Evolutionary conservation across 805 yeast genomes (phyloP), one percentile per base, ranked within the genome.

Genomic region (Isabelozyma pseudorhagii): DNA sequence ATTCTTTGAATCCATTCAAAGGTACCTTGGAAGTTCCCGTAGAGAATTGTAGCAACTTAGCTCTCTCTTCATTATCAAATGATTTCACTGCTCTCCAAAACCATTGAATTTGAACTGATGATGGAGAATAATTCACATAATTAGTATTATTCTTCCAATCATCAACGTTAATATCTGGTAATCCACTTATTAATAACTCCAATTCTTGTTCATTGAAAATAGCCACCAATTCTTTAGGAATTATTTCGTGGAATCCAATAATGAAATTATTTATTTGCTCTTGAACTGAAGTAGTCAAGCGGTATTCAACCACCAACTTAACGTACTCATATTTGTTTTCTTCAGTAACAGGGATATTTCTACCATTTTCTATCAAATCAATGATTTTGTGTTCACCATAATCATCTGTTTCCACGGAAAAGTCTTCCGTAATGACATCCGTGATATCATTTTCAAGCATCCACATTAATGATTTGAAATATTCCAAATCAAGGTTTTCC

Each of bases 1-100:
- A 76, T 58, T 87, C 96, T 58, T 87, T 86, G 65, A 94, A 94
- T 1, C 99, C 99, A 60, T 88, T 87, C 53, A 92, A 75, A 21
- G 99, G 99, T 8, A 94, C 98, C 67, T 92, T 91, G 53, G 96
- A 85, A 0, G 99, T 93, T 52, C 99, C 99, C 0, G 99, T 94
- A 1, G 96, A 93, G 74, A 94, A 94, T 64, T 94, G 99, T 50
- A 94, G 72, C 55, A 94, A 71, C 63, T 91, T 92, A 8, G 99
- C 99, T 45, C 96, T 78, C 63, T 94, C 97, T 64, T 94, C 99
- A 14, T 80, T 81, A 60, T 90, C 97, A 69, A 94, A 94, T 0
- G 97, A 89, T 59, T 90, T 82, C 11, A 94, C 97, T 1, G 97
- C 97, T 63, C 97, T 78, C 99, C 99, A 94, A 71, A 94, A 94